Evolutionary conservation across 371 early-diverging fungal species (phyloP).

Genomic region (Nematocida sp.): DNA sequence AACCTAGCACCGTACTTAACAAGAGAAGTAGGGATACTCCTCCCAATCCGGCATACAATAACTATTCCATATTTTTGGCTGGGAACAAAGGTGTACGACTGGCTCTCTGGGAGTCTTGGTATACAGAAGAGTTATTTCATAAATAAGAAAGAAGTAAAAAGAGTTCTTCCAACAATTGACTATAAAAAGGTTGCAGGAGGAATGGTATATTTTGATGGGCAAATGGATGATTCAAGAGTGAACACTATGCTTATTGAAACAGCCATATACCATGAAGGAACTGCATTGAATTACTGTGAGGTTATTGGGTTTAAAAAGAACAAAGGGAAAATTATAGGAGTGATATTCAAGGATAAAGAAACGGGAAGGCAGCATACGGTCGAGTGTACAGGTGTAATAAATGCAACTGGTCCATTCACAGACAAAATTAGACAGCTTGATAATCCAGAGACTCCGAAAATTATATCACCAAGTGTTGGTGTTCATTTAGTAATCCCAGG

Average conservation of each 20-base stretch:
- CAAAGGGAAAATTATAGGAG: conserved; percentile 76
- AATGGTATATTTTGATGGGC: conserved; percentile 93
- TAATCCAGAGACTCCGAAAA: conserved; percentile 76
- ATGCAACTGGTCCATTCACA: conserved; percentile 79
- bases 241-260: conserved; percentile 90
- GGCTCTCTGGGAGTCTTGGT: conserved; percentile 83
- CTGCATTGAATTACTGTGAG: conserved; percentile 87
- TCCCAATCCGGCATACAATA: conserved; percentile 89
- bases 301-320: conserved; percentile 79
- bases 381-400: conserved; percentile 85
- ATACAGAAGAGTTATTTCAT: conserved; percentile 81
- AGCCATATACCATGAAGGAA: conserved; percentile 85
- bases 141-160: conserved; percentile 78
- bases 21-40: conserved; percentile 85
- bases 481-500: conserved; percentile 89
- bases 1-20: conserved; percentile 89
- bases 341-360: conserved; percentile 77
- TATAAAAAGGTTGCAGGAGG: conserved; percentile 83
- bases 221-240: conserved; percentile 93
- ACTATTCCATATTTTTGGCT: conserved; percentile 91
- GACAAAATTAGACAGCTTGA: conserved; percentile 78
- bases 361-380: conserved; percentile 83
- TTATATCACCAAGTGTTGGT: conserved; percentile 89
- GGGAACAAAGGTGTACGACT: conserved; percentile 88
- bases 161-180: conserved; percentile 88